Base-by-base conservation (phyloP, 202 grass and related monocot genomes). In the Zoysia matrella region DNA sequence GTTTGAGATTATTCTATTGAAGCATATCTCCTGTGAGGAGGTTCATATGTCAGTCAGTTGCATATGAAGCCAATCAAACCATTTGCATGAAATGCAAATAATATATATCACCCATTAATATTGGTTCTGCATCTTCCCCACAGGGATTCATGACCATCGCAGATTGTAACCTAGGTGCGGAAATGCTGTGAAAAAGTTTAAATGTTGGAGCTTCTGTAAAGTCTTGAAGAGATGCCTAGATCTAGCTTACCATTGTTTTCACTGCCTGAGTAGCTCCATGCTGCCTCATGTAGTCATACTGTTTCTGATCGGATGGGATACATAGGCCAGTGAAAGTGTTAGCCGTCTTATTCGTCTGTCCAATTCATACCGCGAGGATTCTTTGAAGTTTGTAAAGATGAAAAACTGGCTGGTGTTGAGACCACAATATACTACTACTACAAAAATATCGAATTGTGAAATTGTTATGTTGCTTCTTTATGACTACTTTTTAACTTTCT, bases 61-160 rank as follows among this genome's bases (percentile, higher is more conserved):
- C 45, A 46, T 46, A 5, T 46, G 45, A 5, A 2, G 45, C 5
- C 45, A 46, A 15, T 80, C n/a, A 40, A 47, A 51, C 53, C 55
- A 64, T 56, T 65, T 84, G 4, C 36, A 10, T 9, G n/a, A 47
- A 80, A 39, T 70, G 13, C 7, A 66, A 76, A 51, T 8, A 48
- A 39, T 73, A 62, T 52, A 6, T 54, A 1, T 8, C 1, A 39
- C 41, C 0, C 3, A 6, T 50, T 89, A 51, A 86, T 83, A 18
- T 71, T 58, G 4, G 4, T 83, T 69, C 8, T 68, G 30, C 16
- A 63, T 86, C 75, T 83, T 83, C 48, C 83, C 48, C 54, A 52
- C 85, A 94, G 85, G 86, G 79, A 91, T 71, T 88, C 86, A 2
- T 93, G 77, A 91, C 66, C 39, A 8, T 9, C 2, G 70, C 2